phyloP scores from a whole-genome alignment of 2,329 filamentous ascomycete species.

The Talaromyces verruculosus region DNA sequence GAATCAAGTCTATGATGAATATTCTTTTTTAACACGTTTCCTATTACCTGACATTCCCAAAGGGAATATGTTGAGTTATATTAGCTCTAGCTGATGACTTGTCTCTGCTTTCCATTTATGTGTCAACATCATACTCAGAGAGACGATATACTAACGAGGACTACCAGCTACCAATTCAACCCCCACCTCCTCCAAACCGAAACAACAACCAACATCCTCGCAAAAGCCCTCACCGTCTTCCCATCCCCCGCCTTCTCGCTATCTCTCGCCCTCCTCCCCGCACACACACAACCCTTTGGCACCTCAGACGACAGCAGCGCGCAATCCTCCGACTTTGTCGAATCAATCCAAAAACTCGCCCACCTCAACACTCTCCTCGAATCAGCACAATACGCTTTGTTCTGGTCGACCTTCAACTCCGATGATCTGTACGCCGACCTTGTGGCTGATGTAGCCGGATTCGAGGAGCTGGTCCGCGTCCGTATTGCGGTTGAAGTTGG shows the following conservation, averaged over 20 bases:
- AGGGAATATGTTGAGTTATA: constrained; percentile 68
- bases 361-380: constrained; percentile 83
- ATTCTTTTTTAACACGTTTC: constrained; percentile 74
- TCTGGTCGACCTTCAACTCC: constrained; percentile 89
- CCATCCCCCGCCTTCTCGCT: constrained; percentile 94
- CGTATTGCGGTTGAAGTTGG: constrained; percentile 85
- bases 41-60: constrained; percentile 83
- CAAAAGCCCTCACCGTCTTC: constrained; percentile 97
- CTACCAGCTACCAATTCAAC: constrained; percentile 93
- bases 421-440: constrained; percentile 96
- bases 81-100: constrained; percentile 71
- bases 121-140: background rate
- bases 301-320: constrained; percentile 27
- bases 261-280: constrained; percentile 87
- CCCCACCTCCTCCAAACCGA: constrained; percentile 96
- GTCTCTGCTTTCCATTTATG: background rate
- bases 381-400: constrained; percentile 82
- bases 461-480: constrained; percentile 89
- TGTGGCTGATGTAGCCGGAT: constrained; percentile 88
- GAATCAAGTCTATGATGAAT: constrained; percentile 64
- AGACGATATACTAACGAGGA: background rate
- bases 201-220: constrained; percentile 97
- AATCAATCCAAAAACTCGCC: constrained; percentile 86
- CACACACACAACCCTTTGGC: constrained; percentile 68
- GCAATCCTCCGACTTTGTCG: constrained; percentile 59